A percentile compares a stretch with the other conserved stretches of the same genome.
Evolutionary conservation across 1,284 basidiomycete species (phyloP).

Genomic region (Mycocalia duriaeana): DNA sequence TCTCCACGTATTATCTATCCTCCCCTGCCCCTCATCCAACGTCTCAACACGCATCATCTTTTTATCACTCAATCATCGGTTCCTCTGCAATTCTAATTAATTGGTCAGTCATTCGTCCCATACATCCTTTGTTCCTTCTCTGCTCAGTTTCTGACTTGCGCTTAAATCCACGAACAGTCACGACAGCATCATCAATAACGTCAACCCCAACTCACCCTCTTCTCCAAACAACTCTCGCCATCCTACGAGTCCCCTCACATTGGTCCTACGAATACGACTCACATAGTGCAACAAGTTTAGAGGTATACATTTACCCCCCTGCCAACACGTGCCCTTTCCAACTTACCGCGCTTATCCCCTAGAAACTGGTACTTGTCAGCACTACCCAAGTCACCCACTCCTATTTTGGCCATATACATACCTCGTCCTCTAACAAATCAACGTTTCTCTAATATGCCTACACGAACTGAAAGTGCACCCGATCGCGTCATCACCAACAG

Average conservation of each 20-base stretch:
- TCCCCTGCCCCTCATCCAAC: slow-evolving; percentile 23
- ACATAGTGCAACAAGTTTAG: slow-evolving; percentile 27
- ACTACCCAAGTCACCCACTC: slow-evolving; percentile 20
- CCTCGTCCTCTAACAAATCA: slow-evolving; percentile 29
- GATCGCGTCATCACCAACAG: slow-evolving; percentile 27
- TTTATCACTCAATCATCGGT: slow-evolving; percentile 34
- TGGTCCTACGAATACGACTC: slow-evolving; percentile 34
- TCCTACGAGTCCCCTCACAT: slow-evolving; percentile 30
- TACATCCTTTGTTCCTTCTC: slow-evolving; percentile 18
- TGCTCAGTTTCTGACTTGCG: slow-evolving; percentile 29
- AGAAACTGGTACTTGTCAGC: slow-evolving; percentile 41
- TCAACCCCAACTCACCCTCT: slow-evolving; percentile 35
- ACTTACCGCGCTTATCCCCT: slow-evolving; percentile 17
- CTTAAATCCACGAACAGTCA: slow-evolving; percentile 58
- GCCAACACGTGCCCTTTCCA: slow-evolving; percentile 25
- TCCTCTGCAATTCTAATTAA: slow-evolving; percentile 53
- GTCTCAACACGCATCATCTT: slow-evolving; percentile 10
- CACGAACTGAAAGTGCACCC: slow-evolving; percentile 34
- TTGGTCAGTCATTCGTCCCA: slow-evolving; percentile 38
- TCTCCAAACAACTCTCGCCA: slow-evolving; percentile 37
- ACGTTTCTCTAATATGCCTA: slow-evolving; percentile 37
- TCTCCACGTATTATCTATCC: slow-evolving; percentile 38
- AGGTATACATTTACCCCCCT: slow-evolving; percentile 27
- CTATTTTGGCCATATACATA: slow-evolving; percentile 20
- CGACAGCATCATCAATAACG: slow-evolving; percentile 42